Evolutionary conservation across 345 rosid species (phyloP).

Genomic region (Camelina sativa): DNA sequence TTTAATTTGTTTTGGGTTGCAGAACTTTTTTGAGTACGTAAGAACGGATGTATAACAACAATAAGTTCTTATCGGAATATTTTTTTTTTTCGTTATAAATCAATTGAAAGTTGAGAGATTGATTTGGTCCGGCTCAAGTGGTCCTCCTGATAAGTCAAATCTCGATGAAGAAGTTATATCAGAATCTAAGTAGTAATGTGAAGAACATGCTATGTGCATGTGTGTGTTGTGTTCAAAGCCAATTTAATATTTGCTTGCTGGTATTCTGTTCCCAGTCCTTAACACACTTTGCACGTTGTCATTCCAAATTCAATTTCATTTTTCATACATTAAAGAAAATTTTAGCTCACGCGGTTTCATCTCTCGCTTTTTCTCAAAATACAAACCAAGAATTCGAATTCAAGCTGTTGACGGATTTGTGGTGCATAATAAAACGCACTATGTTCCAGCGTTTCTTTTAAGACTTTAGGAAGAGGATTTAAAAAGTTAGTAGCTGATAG

Average conservation of each 20-base stretch:
- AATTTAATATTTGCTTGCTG: constrained; percentile 30
- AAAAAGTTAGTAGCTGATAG: neutral
- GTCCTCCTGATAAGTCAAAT: constrained; percentile 22
- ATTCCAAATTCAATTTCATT: neutral
- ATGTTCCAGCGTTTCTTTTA: neutral
- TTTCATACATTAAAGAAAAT: constrained; percentile 1
- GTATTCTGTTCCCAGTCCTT: constrained; percentile 16
- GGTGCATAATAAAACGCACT: constrained; percentile 1
- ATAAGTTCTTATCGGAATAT: constrained; percentile 5
- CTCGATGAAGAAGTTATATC: neutral
- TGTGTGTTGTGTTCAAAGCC: constrained; percentile 41
- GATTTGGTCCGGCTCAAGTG: constrained; percentile 25
- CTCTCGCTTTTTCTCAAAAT: neutral
- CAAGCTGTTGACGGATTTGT: neutral
- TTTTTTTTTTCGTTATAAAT: neutral
- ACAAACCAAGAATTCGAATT: neutral
- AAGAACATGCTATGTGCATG: constrained; percentile 41
- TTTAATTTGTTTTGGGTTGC: neutral
- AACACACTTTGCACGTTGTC: constrained; percentile 28
- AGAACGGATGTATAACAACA: constrained; percentile 19
- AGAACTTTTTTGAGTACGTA: constrained; percentile 15
- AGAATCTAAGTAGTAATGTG: constrained; percentile 33
- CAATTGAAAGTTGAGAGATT: neutral
- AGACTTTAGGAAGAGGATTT: neutral
- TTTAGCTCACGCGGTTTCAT: constrained; percentile 10